A percentile compares a stretch with the other conserved stretches of the same genome.
phyloP scores from a whole-genome alignment of 176 grass and related monocot species.

The Triticum monococcum region DNA sequence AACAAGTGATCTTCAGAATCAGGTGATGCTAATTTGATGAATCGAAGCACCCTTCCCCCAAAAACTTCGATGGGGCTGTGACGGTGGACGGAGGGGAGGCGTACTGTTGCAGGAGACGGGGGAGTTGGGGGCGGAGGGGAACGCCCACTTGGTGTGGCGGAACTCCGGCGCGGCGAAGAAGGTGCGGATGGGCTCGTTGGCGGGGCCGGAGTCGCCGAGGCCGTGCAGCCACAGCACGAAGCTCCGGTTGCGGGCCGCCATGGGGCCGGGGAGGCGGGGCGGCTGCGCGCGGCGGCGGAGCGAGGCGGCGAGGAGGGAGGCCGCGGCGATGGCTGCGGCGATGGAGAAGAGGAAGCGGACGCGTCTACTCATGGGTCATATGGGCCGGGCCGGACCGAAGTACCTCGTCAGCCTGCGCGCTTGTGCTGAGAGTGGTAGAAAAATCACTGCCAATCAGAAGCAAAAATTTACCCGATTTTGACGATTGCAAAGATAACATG shows the following conservation, averaged over 20 bases:
- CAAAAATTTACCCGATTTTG: too few relatives aligned
- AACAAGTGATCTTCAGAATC: not conserved
- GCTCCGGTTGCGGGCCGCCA: conserved; percentile 50
- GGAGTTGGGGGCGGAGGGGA: conserved; percentile 65
- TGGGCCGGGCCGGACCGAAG: conserved; percentile 20
- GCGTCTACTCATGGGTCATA: conserved; percentile 36
- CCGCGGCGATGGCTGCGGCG: conserved; percentile 49
- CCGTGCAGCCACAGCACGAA: conserved; percentile 94
- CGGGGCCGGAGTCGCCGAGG: conserved; percentile 81
- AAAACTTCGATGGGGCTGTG: not conserved
- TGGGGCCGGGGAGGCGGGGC: not conserved
- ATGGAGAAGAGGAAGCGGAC: conserved; percentile 44
- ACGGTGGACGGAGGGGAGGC: not conserved
- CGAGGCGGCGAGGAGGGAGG: conserved; percentile 35
- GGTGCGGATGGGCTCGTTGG: conserved; percentile 86
- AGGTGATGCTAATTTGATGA: not conserved
- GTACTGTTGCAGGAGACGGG: conserved; percentile 84
- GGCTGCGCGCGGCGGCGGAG: conserved; percentile 35
- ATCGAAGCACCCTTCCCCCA: not conserved
- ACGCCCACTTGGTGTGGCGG: conserved; percentile 66
- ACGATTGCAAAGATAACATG: not conserved
- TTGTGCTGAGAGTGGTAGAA: too few relatives aligned
- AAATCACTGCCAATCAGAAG: not conserved
- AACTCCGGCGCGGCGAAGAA: conserved; percentile 80
- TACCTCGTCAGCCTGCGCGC: too few relatives aligned